Evolutionary conservation across 805 yeast genomes (phyloP).

Genomic region (Pichia insulana): DNA sequence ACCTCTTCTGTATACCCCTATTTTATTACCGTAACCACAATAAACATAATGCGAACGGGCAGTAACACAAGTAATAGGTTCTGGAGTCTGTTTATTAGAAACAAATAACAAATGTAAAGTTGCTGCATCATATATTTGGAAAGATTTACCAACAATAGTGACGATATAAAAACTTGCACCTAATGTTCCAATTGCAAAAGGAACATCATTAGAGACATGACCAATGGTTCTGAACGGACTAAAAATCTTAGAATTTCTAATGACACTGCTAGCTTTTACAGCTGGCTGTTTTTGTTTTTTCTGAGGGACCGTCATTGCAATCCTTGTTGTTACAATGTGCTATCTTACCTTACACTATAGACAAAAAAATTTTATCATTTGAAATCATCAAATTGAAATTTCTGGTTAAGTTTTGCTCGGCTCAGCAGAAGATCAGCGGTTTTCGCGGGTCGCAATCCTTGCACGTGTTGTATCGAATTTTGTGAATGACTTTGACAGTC

Average conservation of each 20-base stretch:
- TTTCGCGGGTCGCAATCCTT: no score
- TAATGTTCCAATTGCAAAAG: slow-evolving; percentile 81
- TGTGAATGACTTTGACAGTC: no score
- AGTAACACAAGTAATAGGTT: slow-evolving; percentile 59
- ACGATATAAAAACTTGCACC: slow-evolving; percentile 84
- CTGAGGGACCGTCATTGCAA: slow-evolving; percentile 3
- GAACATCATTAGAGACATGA: slow-evolving; percentile 76
- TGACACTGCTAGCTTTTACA: neutral
- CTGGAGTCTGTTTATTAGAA: slow-evolving; percentile 66
- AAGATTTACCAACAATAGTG: slow-evolving; percentile 81
- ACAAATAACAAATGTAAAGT: slow-evolving; percentile 80
- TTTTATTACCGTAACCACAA: slow-evolving; percentile 60
- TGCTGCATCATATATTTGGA: slow-evolving; percentile 90
- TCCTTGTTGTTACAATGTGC: neutral
- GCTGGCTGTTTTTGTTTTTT: slow-evolving; percentile 9
- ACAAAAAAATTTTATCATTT: neutral
- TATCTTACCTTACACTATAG: neutral
- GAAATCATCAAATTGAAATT: no score
- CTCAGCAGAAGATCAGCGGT: no score
- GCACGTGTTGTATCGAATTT: no score
- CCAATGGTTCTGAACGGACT: slow-evolving; percentile 86
- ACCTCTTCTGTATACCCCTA: slow-evolving; percentile 83
- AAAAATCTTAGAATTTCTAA: slow-evolving; percentile 49
- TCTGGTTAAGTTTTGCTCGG: no score
- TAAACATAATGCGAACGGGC: slow-evolving; percentile 81